Base-by-base conservation (phyloP, 768 basidiomycete species). In the Xerocomus spinulosus region DNA sequence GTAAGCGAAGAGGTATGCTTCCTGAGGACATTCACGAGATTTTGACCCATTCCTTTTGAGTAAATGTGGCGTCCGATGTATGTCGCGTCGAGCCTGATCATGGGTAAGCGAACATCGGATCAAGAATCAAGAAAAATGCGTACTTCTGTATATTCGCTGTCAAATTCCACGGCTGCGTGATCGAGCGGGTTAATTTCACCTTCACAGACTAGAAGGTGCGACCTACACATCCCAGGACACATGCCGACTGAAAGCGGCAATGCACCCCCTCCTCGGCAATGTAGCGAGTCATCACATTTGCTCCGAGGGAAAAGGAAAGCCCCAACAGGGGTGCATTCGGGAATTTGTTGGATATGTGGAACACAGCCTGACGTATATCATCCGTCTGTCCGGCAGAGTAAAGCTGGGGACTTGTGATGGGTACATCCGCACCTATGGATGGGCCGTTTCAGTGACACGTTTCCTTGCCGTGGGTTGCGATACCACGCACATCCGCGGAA, bases 291-390 rank as follows among this genome's bases (percentile, higher is more conserved):
- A 98, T 69, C 29, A 97, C 87, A 63, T 90, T 92, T 35, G 93
- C 88, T 35, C 95, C 96, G 30, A 99, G 79, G 4, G 92, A 96
- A 73, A 95, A 98, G 7, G 94, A 92, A 9, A 96, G 68, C 13
- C 89, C 95, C 15, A 95, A 68, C 30, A 97, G 70, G 4, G 85
- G 88, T 0, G 95, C 91, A 9, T 75, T 69, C 2, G 95, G 94
- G 57, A 84, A 94, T 51, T 66, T 62, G 40, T 78, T 66, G 2
- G 82, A 74, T 45, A 97, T 79, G 68, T 88, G 86, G 56, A 86
- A 74, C 41, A 96, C 63, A 1, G 90, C 87, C 51, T 81, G 80
- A 23, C 92, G 83, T 29, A 93, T 73, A 69, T 99, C 95, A 54
- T 93, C 84, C 9, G 94, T 97, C 53, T 90, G 80, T 25, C 85